Evolutionary conservation across 2,329 filamentous ascomycete genomes (phyloP), one percentile per base, ranked within the genome.

Genomic region (Penicillium sp.): DNA sequence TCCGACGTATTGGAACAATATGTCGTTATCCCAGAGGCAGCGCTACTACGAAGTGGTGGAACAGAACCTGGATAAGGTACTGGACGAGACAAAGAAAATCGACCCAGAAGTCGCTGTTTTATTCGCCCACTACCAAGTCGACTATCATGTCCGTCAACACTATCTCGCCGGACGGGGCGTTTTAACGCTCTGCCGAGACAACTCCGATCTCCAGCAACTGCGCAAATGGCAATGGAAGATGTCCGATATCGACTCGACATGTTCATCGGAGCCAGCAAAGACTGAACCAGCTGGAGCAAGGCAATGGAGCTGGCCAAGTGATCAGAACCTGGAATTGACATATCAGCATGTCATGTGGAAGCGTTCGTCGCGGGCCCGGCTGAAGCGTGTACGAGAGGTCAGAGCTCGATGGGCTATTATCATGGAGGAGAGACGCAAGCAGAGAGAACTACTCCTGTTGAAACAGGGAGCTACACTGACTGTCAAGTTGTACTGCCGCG

Each of bases 91-190:
- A 5, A 46, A 57, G 20, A 46, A 52, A 13, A 31, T 52, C 1
- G 42, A 56, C 7, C 29, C 42, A 2, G 54, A 58, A 23, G 13
- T 49, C 3, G 50, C 53, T 3, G 45, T 58, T 3, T 43, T 56
- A 1, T 62, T 64, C 29, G 65, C 66, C 3, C 60, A 60, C 29
- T 69, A 68, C 37, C 54, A 55, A 13, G 55, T 66, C 3, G 66
- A 68, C 37, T 65, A 57, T n/a, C 67, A 70, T 42, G 61, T 70
- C 18, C 62, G 63, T 12, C 58, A 66, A 18, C 67, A 69, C 37
- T 61, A 62, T 27, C 53, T 65, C 20, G 27, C 49, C 2, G 52
- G 54, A 2, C 53, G 61, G 3, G 60, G 62, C 1, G 32, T 60
- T 8, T 29, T 69, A 6, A 55, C 53, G 1, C 41, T 69, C n/a